Evolutionary conservation across 1,139 yeast genomes (phyloP), one percentile per base, ranked within the genome.

Genomic region (Chernovozyma sophiae-reginae): DNA sequence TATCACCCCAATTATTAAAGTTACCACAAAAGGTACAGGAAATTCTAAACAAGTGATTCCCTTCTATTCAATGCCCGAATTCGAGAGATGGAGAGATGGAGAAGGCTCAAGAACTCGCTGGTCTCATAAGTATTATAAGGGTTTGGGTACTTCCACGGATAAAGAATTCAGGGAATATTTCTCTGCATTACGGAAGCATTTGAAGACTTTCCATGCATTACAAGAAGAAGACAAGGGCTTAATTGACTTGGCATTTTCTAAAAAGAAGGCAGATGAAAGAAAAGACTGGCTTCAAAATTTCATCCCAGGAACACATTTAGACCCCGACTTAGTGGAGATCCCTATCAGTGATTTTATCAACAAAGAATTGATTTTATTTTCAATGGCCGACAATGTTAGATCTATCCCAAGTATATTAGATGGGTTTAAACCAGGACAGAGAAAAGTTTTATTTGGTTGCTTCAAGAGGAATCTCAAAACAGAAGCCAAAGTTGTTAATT

Each of bases 371-470:
- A 94, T 94, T 60, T 68, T 94, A 37, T 94, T 92, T 56, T 87
- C 97, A 14, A 85, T 94, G 86, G 97, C 97, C 2, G 99, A 94
- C 63, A 90, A 92, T 52, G 79, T 89, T 37, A 80, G 98, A 60
- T 92, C 98, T 0, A 89, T 94, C 52, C 98, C 99, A 1, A 84
- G 89, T 4, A 86, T 89, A 1, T 66, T 92, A 52, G 99, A 94
- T 65, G 99, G 99, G 1, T 79, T 92, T 47, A 94, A 94, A 58
- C 99, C 98, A 0, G 96, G 96, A 45, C 99, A 94, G 62, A 79
- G 99, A 54, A 94, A 94, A 55, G 95, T 92, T 31, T 64, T 94
- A 46, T 92, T 68, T 59, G 96, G 95, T 39, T 84, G 92, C 54
- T 86, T 90, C 60, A 86, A 86, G 57, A 80, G 89, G 58, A 87